Evolutionary conservation across 2,329 filamentous ascomycete species (phyloP).

Genomic region (Fusarium anguioides): DNA sequence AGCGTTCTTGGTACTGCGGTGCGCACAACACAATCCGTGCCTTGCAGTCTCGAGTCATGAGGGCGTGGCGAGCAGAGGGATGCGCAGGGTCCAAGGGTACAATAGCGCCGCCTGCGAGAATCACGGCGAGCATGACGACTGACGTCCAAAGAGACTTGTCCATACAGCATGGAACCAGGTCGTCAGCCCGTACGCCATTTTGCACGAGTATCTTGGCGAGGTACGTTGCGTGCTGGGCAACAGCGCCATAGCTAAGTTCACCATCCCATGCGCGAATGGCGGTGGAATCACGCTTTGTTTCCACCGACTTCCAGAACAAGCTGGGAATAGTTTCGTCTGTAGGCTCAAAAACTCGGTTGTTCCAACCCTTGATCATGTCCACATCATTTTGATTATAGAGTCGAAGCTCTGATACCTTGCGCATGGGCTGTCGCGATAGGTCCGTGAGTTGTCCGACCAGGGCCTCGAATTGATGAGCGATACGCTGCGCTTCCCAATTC

Average conservation of each 20-base stretch:
- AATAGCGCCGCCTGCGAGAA: conserved; percentile 41
- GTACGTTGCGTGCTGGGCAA: conserved; percentile 5
- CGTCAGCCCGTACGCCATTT: conserved; percentile 3
- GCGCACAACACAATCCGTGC: conserved; percentile 22
- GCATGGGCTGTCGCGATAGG: neutral
- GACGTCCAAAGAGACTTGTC: conserved; percentile 42
- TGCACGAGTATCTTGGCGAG: conserved; percentile 9
- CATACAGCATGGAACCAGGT: conserved; percentile 35
- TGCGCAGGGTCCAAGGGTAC: conserved; percentile 41
- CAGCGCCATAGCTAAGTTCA: conserved; percentile 22
- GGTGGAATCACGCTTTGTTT: neutral
- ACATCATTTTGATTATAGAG: conserved; percentile 22
- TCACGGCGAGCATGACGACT: conserved; percentile 42
- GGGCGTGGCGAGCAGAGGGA: conserved; percentile 20
- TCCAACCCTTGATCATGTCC: conserved; percentile 29
- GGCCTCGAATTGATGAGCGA: conserved; percentile 32
- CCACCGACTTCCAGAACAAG: conserved; percentile 17
- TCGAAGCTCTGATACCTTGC: conserved; percentile 23
- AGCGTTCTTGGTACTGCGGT: conserved; percentile 16
- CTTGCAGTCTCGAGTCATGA: conserved; percentile 11
- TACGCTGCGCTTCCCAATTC: conserved; percentile 18
- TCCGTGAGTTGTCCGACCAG: conserved; percentile 29
- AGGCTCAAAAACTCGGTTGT: neutral
- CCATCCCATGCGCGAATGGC: conserved; percentile 39
- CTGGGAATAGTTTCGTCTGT: neutral